Evolutionary conservation across 371 early-diverging fungal species (phyloP).

Genomic region (Umbelopsis sp.): DNA sequence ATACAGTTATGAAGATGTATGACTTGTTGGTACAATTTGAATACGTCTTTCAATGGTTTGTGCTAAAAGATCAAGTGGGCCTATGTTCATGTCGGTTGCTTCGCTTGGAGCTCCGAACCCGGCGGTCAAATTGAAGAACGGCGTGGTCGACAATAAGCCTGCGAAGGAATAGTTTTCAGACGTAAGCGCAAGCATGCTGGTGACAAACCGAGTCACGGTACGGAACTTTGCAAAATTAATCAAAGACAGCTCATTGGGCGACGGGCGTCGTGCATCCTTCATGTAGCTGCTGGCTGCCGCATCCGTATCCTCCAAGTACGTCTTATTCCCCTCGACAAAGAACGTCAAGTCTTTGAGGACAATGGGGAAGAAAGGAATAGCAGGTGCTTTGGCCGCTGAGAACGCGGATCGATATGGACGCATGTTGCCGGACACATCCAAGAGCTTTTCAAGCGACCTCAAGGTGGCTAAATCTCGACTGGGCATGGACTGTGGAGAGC

Average conservation of each 20-base stretch:
- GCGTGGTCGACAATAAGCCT: constrained; percentile 35
- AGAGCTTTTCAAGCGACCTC: constrained; percentile 30
- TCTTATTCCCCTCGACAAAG: constrained; percentile 47
- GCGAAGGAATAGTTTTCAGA: constrained; percentile 39
- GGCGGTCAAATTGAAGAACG: constrained; percentile 25
- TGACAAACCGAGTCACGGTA: constrained; percentile 29
- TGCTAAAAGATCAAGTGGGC: constrained; percentile 21
- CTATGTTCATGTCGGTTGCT: constrained; percentile 3
- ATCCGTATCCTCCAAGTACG: constrained; percentile 18
- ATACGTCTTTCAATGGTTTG: constrained; percentile 23
- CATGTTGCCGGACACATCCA: constrained; percentile 53
- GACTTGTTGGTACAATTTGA: constrained; percentile 20
- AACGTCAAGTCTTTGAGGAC: constrained; percentile 50
- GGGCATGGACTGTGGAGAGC: constrained; percentile 22
- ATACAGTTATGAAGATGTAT: not conserved
- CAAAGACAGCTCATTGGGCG: constrained; percentile 7
- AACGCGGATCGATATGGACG: constrained; percentile 42
- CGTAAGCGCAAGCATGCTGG: constrained; percentile 23
- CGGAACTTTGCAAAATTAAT: constrained; percentile 49
- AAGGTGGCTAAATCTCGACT: constrained; percentile 39
- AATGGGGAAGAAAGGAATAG: constrained; percentile 47
- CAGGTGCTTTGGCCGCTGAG: constrained; percentile 31
- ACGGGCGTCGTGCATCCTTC: not conserved
- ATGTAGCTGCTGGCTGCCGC: constrained; percentile 11
- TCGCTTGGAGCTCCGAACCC: not conserved